These are phyloP conservation scores for Trichoderma asperelloides DNA, from an alignment of 495 filamentous ascomycete genomes.

Conservation along the genomic window DNA sequence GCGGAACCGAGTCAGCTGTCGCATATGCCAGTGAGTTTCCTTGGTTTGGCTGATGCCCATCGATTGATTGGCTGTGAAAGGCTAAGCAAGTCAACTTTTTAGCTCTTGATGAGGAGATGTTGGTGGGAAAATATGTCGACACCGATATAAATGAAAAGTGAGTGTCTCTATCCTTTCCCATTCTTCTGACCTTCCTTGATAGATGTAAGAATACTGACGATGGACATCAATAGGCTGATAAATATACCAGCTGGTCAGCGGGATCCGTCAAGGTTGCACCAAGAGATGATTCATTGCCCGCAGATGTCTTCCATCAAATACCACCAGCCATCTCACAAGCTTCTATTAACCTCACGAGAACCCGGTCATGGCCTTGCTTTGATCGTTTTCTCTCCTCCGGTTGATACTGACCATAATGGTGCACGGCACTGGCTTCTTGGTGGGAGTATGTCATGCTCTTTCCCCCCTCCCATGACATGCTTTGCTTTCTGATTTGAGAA, in stretches of 20 bases:
- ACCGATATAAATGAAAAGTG: conserved; percentile 20
- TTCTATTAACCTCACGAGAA: conserved; percentile 21
- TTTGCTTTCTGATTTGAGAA: conserved; percentile 5
- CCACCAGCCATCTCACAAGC: conserved; percentile 16
- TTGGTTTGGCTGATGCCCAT: not conserved
- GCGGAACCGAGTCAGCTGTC: conserved; percentile 18
- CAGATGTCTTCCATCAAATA: conserved; percentile 24
- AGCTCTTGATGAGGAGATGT: conserved; percentile 1
- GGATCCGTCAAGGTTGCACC: not conserved
- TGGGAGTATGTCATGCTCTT: not conserved
- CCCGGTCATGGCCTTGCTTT: conserved; percentile 1
- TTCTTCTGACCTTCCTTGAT: not conserved
- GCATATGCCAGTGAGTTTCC: conserved; percentile 23
- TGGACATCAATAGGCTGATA: not conserved
- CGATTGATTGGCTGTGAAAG: not conserved
- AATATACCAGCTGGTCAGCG: not conserved
- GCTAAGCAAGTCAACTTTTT: not conserved
- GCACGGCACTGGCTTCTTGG: conserved; percentile 16
- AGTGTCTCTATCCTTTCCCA: not conserved
- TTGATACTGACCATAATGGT: not conserved
- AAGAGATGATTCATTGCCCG: conserved; percentile 8
- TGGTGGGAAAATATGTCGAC: conserved; percentile 18
- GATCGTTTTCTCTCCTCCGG: conserved; percentile 12
- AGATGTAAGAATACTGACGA: not conserved
- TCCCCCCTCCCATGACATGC: not conserved